Evolutionary conservation across 2,329 filamentous ascomycete genomes (phyloP).

Genomic region (Emmonsiellopsis sp.): DNA sequence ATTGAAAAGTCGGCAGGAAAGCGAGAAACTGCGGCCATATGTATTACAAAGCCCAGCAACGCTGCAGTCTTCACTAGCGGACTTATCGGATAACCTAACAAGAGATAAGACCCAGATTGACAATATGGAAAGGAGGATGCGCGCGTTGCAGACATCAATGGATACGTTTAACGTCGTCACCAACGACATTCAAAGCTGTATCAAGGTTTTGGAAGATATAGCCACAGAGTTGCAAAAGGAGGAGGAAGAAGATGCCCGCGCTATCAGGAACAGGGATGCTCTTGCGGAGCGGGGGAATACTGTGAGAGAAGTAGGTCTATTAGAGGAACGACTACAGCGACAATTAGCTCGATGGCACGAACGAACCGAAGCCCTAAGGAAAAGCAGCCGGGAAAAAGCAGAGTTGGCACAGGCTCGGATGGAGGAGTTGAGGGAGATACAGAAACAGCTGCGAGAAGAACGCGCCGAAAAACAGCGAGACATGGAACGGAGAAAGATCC

Average conservation of each 20-base stretch:
- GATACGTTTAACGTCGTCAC: slow-evolving; percentile 82
- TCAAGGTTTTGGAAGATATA: slow-evolving; percentile 82
- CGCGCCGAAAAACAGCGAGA: slow-evolving; percentile 77
- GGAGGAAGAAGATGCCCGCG: slow-evolving; percentile 77
- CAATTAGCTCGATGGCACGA: slow-evolving; percentile 81
- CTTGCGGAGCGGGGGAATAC: slow-evolving; percentile 81
- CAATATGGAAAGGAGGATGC: slow-evolving; percentile 71
- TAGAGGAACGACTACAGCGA: slow-evolving; percentile 71
- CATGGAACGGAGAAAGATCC: slow-evolving; percentile 82
- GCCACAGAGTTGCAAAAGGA: slow-evolving; percentile 76
- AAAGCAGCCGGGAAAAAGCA: slow-evolving; percentile 72
- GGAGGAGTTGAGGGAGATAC: slow-evolving; percentile 74
- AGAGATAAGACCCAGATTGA: slow-evolving; percentile 80
- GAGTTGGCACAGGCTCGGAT: slow-evolving; percentile 74
- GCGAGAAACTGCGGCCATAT: slow-evolving; percentile 81
- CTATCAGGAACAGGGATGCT: slow-evolving; percentile 72
- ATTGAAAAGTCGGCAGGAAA: slow-evolving; percentile 69
- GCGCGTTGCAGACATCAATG: slow-evolving; percentile 81
- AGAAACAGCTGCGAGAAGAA: slow-evolving; percentile 75
- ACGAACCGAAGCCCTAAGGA: slow-evolving; percentile 72
- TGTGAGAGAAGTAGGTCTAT: slow-evolving; percentile 82
- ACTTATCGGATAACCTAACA: slow-evolving; percentile 68
- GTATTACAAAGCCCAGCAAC: slow-evolving; percentile 78
- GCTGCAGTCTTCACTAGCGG: slow-evolving; percentile 70
- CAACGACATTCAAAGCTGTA: slow-evolving; percentile 77